phyloP scores from a whole-genome alignment of 2,329 filamentous ascomycete genomes.

The Aspergillus sp. region DNA sequence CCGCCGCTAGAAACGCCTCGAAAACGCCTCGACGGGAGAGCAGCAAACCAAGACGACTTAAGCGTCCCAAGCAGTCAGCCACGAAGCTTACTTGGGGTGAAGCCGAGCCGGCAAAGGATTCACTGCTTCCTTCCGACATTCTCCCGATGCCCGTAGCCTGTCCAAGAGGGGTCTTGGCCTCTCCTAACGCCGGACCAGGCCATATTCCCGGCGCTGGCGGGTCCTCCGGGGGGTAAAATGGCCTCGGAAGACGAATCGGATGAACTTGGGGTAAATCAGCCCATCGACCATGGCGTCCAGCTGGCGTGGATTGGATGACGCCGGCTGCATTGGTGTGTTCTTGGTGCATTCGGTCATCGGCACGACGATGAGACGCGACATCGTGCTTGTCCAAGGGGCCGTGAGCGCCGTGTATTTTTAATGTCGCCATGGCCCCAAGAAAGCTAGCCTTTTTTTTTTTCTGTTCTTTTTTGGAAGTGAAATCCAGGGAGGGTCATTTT shows the following conservation, averaged over 20 bases:
- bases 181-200: neutral
- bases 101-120: neutral
- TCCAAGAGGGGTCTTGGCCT: neutral
- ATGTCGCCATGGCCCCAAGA: neutral
- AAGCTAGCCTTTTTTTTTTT: neutral
- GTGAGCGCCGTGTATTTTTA: neutral
- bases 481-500: too few relatives aligned
- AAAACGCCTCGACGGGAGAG: neutral
- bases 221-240: conserved; percentile 7
- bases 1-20: neutral
- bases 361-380: neutral
- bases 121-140: neutral
- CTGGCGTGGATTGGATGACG: neutral
- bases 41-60: neutral
- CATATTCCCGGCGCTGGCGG: conserved; percentile 1
- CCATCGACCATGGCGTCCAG: neutral
- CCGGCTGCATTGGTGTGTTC: neutral
- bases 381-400: neutral
- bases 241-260: neutral
- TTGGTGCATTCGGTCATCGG: neutral
- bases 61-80: conserved; percentile 1
- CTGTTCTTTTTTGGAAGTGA: neutral
- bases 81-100: conserved; percentile 5
- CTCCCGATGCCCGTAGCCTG: neutral
- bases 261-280: conserved; percentile 10